These are phyloP conservation scores for Botrytis medusae DNA, from an alignment of 2,329 filamentous ascomycete genomes.

Conservation along the genomic window DNA sequence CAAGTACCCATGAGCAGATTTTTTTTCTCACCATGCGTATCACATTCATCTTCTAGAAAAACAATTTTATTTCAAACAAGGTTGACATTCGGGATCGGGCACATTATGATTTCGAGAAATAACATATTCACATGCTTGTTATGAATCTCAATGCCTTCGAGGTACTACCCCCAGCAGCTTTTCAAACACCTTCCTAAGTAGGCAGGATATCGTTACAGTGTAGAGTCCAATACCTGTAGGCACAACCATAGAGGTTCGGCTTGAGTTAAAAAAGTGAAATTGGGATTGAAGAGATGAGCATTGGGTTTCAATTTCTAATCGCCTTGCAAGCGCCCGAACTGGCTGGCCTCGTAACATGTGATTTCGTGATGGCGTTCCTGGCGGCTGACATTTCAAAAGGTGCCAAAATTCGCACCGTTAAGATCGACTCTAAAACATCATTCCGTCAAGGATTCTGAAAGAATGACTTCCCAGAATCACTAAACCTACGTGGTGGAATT, in stretches of 20 bases:
- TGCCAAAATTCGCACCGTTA: not conserved
- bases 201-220: not conserved
- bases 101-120: not conserved
- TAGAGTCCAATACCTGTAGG: not conserved
- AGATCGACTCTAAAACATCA: not conserved
- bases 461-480: not conserved
- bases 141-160: not conserved
- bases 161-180: not conserved
- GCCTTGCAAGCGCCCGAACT: not conserved
- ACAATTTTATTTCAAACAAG: not conserved
- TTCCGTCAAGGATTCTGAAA: not conserved
- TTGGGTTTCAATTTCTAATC: not conserved
- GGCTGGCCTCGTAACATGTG: not conserved
- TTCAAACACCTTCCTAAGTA: conserved; percentile 9
- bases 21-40: not conserved
- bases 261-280: not conserved
- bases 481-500: not conserved
- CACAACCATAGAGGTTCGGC: not conserved
- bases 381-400: not conserved
- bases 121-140: conserved; percentile 6
- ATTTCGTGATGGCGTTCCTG: not conserved
- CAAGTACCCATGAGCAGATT: not conserved
- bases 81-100: not conserved
- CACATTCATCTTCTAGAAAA: not conserved
- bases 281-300: not conserved